Conservation (phyloP, 345 rosid genomes). For the Adansonia digitata region DNA sequence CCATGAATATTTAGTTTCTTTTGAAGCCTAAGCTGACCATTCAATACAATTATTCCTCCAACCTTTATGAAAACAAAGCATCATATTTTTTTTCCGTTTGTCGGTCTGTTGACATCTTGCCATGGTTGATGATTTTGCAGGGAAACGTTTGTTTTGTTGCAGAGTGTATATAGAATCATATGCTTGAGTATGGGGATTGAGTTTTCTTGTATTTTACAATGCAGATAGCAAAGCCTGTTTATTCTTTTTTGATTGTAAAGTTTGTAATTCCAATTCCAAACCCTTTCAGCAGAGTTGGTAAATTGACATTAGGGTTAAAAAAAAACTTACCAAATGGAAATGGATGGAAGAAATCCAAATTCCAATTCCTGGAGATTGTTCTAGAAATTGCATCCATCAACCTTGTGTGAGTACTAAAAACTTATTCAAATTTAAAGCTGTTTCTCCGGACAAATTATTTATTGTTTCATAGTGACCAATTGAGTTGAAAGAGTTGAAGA, state of each 20-base stretch:
- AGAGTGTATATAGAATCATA: slow-evolving; percentile 29
- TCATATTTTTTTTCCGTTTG: not conserved
- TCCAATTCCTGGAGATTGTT: slow-evolving; percentile 1
- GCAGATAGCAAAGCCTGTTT: not conserved
- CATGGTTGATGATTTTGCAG: slow-evolving; percentile 15
- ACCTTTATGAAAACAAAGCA: not conserved
- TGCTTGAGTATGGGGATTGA: slow-evolving; percentile 18
- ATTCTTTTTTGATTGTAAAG: slow-evolving; percentile 20
- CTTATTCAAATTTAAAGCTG: not conserved
- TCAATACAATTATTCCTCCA: not conserved
- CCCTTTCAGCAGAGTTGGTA: slow-evolving; percentile 3
- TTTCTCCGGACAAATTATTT: not conserved
- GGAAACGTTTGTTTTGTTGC: slow-evolving; percentile 17
- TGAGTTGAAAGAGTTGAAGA: slow-evolving; percentile 21
- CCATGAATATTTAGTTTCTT: not conserved
- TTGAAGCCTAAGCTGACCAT: not conserved
- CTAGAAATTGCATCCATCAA: slow-evolving; percentile 1
- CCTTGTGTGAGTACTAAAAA: slow-evolving; percentile 11
- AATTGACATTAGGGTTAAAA: slow-evolving; percentile 9
- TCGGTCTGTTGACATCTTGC: not conserved
- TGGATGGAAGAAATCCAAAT: slow-evolving; percentile 8
- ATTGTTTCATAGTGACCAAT: slow-evolving; percentile 3
- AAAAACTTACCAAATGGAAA: not conserved
- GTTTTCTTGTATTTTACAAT: not conserved
- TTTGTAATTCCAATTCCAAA: slow-evolving; percentile 11